Percentiles rank a stretch among this genome's conserved stretches.
Evolutionary conservation across 2,329 filamentous ascomycete species (phyloP).

Genomic region (Lasiodiplodia citricola): DNA sequence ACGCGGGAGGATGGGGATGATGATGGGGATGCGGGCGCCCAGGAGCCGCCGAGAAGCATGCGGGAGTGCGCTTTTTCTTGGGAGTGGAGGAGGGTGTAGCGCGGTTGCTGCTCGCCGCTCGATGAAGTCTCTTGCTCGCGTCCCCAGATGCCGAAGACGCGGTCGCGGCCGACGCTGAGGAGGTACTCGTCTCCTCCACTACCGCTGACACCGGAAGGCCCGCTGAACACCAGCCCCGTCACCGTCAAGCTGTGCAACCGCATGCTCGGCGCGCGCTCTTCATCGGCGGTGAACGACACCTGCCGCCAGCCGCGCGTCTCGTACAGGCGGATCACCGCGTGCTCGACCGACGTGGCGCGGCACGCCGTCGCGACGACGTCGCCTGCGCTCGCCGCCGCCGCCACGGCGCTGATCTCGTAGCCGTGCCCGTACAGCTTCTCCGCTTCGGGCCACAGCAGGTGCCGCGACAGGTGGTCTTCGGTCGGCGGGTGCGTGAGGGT

Average conservation of each 20-base stretch:
- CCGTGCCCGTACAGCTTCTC: slow-evolving; percentile 98
- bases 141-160: slow-evolving; percentile 86
- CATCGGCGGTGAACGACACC: slow-evolving; percentile 71
- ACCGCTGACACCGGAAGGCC: slow-evolving; percentile 48
- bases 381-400: slow-evolving; percentile 77
- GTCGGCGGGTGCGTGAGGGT: slow-evolving; percentile 76
- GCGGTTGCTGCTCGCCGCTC: slow-evolving; percentile 27
- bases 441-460: slow-evolving; percentile 92
- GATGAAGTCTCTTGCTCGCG: slow-evolving; percentile 37
- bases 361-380: slow-evolving; percentile 86
- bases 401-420: slow-evolving; percentile 85
- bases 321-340: slow-evolving; percentile 91
- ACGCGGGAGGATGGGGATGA: slow-evolving; percentile 41
- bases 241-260: slow-evolving; percentile 77
- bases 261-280: slow-evolving; percentile 10
- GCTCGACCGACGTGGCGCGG: slow-evolving; percentile 88
- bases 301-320: slow-evolving; percentile 89
- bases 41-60: slow-evolving; percentile 90
- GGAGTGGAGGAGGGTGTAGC: slow-evolving; percentile 65
- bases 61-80: slow-evolving; percentile 87
- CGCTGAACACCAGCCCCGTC: slow-evolving; percentile 79
- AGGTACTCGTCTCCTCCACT: slow-evolving; percentile 62
- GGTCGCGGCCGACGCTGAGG: slow-evolving; percentile 87
- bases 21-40: slow-evolving; percentile 62
- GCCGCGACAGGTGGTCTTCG: slow-evolving; percentile 86